These are phyloP conservation scores for Cucumis melo DNA, from an alignment of 306 rosid species.

Conservation along the genomic window DNA sequence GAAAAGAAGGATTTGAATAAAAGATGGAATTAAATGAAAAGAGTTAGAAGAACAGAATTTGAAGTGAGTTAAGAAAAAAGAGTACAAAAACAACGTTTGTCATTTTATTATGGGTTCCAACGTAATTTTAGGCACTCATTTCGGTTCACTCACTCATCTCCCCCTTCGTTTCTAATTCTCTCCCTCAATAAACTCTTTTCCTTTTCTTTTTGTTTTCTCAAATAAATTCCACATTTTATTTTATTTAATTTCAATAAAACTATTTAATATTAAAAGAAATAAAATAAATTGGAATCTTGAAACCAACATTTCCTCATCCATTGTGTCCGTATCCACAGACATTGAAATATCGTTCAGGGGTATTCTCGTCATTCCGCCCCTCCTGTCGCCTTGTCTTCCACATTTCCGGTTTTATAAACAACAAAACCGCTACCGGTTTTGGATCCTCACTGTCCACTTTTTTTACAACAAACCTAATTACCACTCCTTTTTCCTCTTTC, in stretches of 20 bases:
- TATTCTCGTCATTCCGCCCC: background rate
- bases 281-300: background rate
- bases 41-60: too few relatives aligned
- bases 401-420: background rate
- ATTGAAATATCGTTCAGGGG: background rate
- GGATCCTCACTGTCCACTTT: background rate
- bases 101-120: background rate
- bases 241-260: too few relatives aligned
- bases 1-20: too few relatives aligned
- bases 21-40: too few relatives aligned
- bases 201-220: too few relatives aligned
- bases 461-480: background rate
- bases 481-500: background rate
- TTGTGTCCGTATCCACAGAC: background rate
- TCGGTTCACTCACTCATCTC: conserved; percentile 2
- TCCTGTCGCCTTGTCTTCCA: conserved; percentile 1
- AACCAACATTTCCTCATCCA: background rate
- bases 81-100: background rate
- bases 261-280: background rate
- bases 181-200: background rate
- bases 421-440: conserved; percentile 1
- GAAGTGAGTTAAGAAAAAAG: background rate
- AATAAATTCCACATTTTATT: background rate
- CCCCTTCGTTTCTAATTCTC: background rate
- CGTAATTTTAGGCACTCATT: background rate